These are phyloP conservation scores for Ambrosiella cleistominuta DNA, from an alignment of 2,329 filamentous ascomycete genomes.

Conservation along the genomic window DNA sequence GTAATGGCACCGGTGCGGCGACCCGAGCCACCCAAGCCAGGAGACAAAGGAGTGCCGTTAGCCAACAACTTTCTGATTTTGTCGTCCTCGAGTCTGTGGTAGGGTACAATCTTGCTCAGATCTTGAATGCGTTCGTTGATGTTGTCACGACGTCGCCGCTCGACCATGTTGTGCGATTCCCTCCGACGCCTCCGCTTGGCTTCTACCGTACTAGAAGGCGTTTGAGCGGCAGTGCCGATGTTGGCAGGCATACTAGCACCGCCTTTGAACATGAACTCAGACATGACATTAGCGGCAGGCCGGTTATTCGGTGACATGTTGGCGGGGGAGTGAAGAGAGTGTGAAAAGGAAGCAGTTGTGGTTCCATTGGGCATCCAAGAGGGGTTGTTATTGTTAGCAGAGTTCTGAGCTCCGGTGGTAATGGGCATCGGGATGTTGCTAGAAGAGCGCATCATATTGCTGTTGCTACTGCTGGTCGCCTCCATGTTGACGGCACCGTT, in stretches of 20 bases:
- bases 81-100: conserved; percentile 87
- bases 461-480: conserved; percentile 1
- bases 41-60: conserved; percentile 79
- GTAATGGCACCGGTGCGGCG: conserved; percentile 75
- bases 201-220: conserved; percentile 17
- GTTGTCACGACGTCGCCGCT: conserved; percentile 85
- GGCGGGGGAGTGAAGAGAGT: conserved; percentile 56
- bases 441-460: neutral
- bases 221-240: conserved; percentile 34
- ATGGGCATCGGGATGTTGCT: neutral
- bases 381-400: conserved; percentile 23
- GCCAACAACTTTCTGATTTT: conserved; percentile 90
- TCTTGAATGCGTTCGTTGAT: conserved; percentile 99
- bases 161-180: conserved; percentile 91
- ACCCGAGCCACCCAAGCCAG: conserved; percentile 67
- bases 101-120: conserved; percentile 78
- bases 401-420: neutral
- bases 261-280: conserved; percentile 74
- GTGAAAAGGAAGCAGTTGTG: conserved; percentile 53
- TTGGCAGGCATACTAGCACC: conserved; percentile 82
- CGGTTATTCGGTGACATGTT: conserved; percentile 65
- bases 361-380: conserved; percentile 34
- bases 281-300: conserved; percentile 51
- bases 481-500: conserved; percentile 38
- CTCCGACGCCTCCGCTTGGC: conserved; percentile 69